phyloP scores from a whole-genome alignment of 352 stramenopile genomes.

The Globisporangium splendens region DNA sequence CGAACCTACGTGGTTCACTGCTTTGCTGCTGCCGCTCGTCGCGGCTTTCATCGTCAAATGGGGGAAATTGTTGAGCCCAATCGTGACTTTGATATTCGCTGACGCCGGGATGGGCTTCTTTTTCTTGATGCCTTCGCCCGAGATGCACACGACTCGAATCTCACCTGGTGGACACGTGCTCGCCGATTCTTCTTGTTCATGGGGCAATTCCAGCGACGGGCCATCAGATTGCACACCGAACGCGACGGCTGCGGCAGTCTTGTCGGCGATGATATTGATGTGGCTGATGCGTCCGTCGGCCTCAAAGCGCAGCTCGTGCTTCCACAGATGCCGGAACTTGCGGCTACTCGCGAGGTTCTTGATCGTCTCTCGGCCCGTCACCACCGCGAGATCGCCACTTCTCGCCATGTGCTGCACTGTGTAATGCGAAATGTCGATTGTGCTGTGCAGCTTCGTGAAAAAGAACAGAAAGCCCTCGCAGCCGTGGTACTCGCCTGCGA shows the following conservation, averaged over 20 bases:
- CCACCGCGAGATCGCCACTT: slow-evolving; percentile 66
- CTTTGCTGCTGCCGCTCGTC: slow-evolving; percentile 25
- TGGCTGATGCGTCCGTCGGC: slow-evolving; percentile 76
- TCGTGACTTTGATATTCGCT: slow-evolving; percentile 50
- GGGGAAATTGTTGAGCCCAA: slow-evolving; percentile 73
- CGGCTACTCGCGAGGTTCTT: slow-evolving; percentile 60
- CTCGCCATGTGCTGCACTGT: slow-evolving; percentile 65
- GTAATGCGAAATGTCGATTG: slow-evolving; percentile 73
- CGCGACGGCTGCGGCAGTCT: slow-evolving; percentile 68
- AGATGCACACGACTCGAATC: slow-evolving; percentile 80
- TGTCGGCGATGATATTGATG: slow-evolving; percentile 85
- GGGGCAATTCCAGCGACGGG: slow-evolving; percentile 49
- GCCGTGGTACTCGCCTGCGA: slow-evolving; percentile 68
- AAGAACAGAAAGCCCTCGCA: slow-evolving; percentile 62
- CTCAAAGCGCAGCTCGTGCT: slow-evolving; percentile 79
- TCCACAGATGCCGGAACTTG: slow-evolving; percentile 81
- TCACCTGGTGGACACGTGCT: slow-evolving; percentile 72
- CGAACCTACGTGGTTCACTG: slow-evolving; percentile 42
- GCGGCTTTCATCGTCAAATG: slow-evolving; percentile 49
- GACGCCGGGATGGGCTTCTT: slow-evolving; percentile 45
- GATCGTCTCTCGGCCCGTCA: slow-evolving; percentile 75
- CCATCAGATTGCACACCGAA: slow-evolving; percentile 64
- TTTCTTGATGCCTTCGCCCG: slow-evolving; percentile 46
- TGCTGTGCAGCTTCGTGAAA: slow-evolving; percentile 64
- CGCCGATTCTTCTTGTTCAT: slow-evolving; percentile 56